phyloP scores from a whole-genome alignment of 257 asterid species.

The Linaria vulgaris region DNA sequence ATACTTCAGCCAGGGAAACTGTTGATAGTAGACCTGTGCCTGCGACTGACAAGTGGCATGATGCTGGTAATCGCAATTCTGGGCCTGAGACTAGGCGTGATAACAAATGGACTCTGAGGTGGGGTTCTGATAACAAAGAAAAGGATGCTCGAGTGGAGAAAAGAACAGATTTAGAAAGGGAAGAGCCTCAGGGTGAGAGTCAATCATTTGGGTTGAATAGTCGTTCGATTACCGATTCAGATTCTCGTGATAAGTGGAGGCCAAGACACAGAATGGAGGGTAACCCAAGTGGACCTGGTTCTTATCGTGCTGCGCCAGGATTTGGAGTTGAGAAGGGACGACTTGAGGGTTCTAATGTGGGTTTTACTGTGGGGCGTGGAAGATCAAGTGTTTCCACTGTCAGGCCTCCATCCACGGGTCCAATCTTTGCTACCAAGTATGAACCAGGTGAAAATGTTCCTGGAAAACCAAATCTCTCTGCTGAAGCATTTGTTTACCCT shows the following conservation, averaged over 20 bases:
- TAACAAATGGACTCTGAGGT: conserved; percentile 86
- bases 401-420: conserved; percentile 45
- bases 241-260: conserved; percentile 98
- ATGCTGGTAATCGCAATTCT: conserved; percentile 61
- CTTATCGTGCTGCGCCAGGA: conserved; percentile 92
- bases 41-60: conserved; percentile 77
- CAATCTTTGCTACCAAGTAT: conserved; percentile 51
- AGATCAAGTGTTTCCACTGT: conserved; percentile 48
- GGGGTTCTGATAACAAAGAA: conserved; percentile 99
- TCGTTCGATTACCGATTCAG: conserved; percentile 70
- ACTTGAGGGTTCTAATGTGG: conserved; percentile 69
- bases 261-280: conserved; percentile 96
- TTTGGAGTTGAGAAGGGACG: conserved; percentile 84
- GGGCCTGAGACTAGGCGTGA: conserved; percentile 86
- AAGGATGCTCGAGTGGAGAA: conserved; percentile 75
- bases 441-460: conserved; percentile 45
- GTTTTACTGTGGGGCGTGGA: conserved; percentile 93
- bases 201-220: conserved; percentile 51
- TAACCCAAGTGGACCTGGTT: conserved; percentile 54
- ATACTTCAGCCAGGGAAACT: conserved; percentile 64
- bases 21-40: conserved; percentile 61
- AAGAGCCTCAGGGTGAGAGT: conserved; percentile 57
- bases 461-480: conserved; percentile 45
- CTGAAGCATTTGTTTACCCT: conserved; percentile 58
- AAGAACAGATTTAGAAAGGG: conserved; percentile 70